Conservation (phyloP, 108 stramenopile species). For the Cyclostephanos tholiformis region DNA sequence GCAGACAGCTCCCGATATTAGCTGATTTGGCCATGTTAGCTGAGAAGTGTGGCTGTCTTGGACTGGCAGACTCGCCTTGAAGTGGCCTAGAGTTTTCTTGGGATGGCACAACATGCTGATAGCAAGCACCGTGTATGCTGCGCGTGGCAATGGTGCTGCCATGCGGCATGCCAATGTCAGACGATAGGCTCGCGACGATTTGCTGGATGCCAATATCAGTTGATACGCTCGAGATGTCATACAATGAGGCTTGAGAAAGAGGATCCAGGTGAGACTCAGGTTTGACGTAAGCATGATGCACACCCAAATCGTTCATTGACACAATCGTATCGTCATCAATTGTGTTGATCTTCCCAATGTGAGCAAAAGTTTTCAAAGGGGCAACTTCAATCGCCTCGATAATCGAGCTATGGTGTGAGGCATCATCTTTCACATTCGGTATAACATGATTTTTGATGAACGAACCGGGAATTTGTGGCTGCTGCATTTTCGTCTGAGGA, state of each 20-base stretch:
- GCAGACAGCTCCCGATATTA: not conserved
- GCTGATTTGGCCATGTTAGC: not conserved
- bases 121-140: not conserved
- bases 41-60: not conserved
- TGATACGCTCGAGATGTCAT: not conserved
- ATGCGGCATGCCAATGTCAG: not conserved
- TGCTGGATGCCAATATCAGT: too few species aligned
- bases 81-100: not conserved
- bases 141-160: not conserved
- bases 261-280: not conserved
- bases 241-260: not conserved
- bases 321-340: not conserved
- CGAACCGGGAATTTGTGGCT: not conserved
- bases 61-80: not conserved
- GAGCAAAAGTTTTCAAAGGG: constrained; percentile 1
- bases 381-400: constrained; percentile 23
- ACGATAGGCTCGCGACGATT: too few species aligned
- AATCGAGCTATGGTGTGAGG: constrained; percentile 17
- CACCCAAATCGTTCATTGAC: constrained; percentile 15
- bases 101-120: not conserved
- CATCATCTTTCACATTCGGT: not conserved
- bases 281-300: constrained; percentile 12
- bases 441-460: not conserved
- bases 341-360: not conserved
- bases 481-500: not conserved